Conservation (phyloP, 176 grass and related monocot genomes). For the Puccinellia tenuiflora region DNA sequence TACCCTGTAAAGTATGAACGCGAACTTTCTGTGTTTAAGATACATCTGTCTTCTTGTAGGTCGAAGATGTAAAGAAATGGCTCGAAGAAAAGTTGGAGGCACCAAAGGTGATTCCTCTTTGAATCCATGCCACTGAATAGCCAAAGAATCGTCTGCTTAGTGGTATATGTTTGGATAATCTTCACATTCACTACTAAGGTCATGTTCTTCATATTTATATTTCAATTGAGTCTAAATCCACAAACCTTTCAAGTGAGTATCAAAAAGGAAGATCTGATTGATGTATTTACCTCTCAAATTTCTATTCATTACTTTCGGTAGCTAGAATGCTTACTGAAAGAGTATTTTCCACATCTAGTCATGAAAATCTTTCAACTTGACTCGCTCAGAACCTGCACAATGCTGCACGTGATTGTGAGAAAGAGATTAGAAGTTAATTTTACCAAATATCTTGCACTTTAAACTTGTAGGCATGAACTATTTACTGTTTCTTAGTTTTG, state of each 20-base stretch:
- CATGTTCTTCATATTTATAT: neutral
- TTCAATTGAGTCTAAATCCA: neutral
- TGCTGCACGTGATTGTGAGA: neutral
- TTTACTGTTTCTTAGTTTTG: neutral
- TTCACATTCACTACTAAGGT: neutral
- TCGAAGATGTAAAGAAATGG: conserved; percentile 93
- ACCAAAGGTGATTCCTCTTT: conserved; percentile 55
- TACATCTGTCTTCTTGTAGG: conserved; percentile 41
- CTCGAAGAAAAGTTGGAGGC: conserved; percentile 69
- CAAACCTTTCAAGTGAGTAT: neutral
- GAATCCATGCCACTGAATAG: neutral
- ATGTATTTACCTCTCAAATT: neutral
- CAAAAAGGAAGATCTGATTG: neutral
- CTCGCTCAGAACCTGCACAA: neutral
- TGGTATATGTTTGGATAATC: conserved; percentile 20
- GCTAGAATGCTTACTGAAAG: neutral
- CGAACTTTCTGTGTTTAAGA: neutral
- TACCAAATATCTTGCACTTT: neutral
- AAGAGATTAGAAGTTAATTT: neutral
- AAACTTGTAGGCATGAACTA: neutral
- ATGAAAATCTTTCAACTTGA: neutral
- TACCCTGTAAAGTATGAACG: neutral
- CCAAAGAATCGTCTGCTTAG: neutral
- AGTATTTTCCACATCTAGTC: neutral
- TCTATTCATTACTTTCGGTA: neutral